Evolutionary conservation across 2,329 filamentous ascomycete species (phyloP).

Genomic region (Nemania sp.): DNA sequence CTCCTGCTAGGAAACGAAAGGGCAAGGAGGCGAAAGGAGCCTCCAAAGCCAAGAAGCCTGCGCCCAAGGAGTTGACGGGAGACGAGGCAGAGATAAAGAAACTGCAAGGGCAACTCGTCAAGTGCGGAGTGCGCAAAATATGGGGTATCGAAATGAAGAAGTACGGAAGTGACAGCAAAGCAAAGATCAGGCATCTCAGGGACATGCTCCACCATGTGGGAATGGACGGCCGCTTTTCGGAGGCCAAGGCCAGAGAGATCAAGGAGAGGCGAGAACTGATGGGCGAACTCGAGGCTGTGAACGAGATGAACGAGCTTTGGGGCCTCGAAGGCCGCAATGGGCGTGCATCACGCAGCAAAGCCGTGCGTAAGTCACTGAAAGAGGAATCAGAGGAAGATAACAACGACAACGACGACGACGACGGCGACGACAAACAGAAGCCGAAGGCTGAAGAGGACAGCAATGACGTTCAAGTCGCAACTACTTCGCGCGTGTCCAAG

Average conservation of each 20-base stretch:
- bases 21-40: constrained; percentile 40
- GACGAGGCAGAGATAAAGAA: constrained; percentile 84
- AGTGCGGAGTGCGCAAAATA: constrained; percentile 90
- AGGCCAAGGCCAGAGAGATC: constrained; percentile 82
- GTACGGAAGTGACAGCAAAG: constrained; percentile 70
- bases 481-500: constrained; percentile 47
- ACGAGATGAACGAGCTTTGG: constrained; percentile 81
- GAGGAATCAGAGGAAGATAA: constrained; percentile 43
- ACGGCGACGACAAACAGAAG: constrained; percentile 39
- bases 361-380: constrained; percentile 44
- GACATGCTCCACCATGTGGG: constrained; percentile 78
- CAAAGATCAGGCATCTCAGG: constrained; percentile 82
- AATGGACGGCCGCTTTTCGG: constrained; percentile 87
- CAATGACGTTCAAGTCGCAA: constrained; percentile 39
- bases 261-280: constrained; percentile 84
- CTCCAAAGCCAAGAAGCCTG: constrained; percentile 43
- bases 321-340: constrained; percentile 55
- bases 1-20: constrained; percentile 60
- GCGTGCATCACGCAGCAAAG: constrained; percentile 49
- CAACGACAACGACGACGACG: constrained; percentile 38
- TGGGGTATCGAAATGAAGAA: constrained; percentile 85
- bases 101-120: constrained; percentile 81
- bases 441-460: constrained; percentile 41
- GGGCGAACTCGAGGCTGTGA: constrained; percentile 82
- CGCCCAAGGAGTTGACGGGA: constrained; percentile 51